A percentile compares a stretch with the other conserved stretches of the same genome.
Evolutionary conservation across 768 basidiomycete species (phyloP).

Genomic region (Trametes sanguinea): DNA sequence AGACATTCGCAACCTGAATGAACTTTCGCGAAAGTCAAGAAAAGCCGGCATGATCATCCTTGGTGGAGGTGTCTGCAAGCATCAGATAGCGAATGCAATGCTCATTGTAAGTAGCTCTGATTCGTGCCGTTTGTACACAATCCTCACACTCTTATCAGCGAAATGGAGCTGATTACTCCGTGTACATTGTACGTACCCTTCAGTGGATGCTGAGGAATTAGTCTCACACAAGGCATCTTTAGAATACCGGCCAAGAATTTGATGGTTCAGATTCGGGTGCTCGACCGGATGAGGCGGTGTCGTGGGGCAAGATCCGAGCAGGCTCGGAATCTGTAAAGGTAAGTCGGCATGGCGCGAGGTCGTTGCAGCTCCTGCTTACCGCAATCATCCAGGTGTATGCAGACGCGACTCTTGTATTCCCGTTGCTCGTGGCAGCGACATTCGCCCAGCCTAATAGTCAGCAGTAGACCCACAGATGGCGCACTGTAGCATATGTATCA

Average conservation of each 20-base stretch:
- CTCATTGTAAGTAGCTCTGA: conserved; percentile 67
- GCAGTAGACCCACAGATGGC: background rate
- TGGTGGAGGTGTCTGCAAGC: conserved; percentile 98
- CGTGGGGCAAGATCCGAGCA: conserved; percentile 97
- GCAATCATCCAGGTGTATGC: conserved; percentile 63
- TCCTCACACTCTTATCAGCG: conserved; percentile 51
- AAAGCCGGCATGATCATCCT: conserved; percentile 99
- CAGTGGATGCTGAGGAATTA: background rate
- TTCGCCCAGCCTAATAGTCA: conserved; percentile 51
- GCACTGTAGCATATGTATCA: background rate
- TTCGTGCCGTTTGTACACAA: background rate
- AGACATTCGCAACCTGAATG: conserved; percentile 92
- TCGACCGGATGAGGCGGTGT: conserved; percentile 94
- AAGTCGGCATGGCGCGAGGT: background rate
- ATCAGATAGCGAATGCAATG: conserved; percentile 99
- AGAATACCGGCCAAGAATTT: conserved; percentile 99
- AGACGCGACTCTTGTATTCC: conserved; percentile 97
- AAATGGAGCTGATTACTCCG: conserved; percentile 96
- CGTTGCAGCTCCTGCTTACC: no score
- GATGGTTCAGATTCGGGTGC: conserved; percentile 98
- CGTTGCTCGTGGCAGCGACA: conserved; percentile 91
- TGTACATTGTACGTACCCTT: conserved; percentile 73
- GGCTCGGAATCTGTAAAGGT: conserved; percentile 85
- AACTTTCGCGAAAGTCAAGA: conserved; percentile 79
- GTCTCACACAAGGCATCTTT: background rate